A percentile compares a stretch with the other conserved stretches of the same genome.
phyloP scores from a whole-genome alignment of 1,284 basidiomycete genomes.

The Cutaneotrichosporon cutaneum region DNA sequence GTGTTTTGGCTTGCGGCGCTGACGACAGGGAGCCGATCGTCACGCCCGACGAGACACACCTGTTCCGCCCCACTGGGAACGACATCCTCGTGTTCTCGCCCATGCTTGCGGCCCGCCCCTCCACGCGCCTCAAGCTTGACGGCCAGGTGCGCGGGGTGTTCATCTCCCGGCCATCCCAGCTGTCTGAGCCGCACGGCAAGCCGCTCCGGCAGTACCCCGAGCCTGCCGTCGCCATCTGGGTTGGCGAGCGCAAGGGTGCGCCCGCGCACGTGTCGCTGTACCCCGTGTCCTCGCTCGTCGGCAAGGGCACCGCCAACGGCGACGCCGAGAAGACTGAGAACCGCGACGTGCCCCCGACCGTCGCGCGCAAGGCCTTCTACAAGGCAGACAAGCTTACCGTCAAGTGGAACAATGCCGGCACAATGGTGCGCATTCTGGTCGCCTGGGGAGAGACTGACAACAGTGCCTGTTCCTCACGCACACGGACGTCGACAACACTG shows the following conservation, averaged over 20 bases:
- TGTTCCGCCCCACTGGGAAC: constrained; percentile 61
- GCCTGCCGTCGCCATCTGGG: constrained; percentile 72
- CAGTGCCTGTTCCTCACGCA: constrained; percentile 86
- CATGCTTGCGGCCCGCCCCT: constrained; percentile 36
- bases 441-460: constrained; percentile 47
- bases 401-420: constrained; percentile 93
- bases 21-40: constrained; percentile 71
- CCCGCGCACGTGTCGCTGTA: constrained; percentile 87
- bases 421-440: constrained; percentile 47
- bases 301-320: constrained; percentile 36
- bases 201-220: constrained; percentile 36
- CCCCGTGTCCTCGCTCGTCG: constrained; percentile 64
- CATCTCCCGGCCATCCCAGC: constrained; percentile 38
- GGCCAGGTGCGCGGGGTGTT: constrained; percentile 48
- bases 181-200: constrained; percentile 37
- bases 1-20: constrained; percentile 12
- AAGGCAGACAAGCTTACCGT: constrained; percentile 91
- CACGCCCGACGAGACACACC: constrained; percentile 85
- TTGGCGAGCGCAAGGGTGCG: constrained; percentile 94
- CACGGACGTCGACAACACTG: constrained; percentile 94
- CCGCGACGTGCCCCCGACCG: constrained; percentile 47
- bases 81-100: constrained; percentile 81
- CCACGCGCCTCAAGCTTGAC: constrained; percentile 44
- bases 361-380: constrained; percentile 81
- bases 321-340: constrained; percentile 63